Evolutionary conservation across 169 alveolate species (phyloP).

Genomic region (Sarcocystis neurona): DNA sequence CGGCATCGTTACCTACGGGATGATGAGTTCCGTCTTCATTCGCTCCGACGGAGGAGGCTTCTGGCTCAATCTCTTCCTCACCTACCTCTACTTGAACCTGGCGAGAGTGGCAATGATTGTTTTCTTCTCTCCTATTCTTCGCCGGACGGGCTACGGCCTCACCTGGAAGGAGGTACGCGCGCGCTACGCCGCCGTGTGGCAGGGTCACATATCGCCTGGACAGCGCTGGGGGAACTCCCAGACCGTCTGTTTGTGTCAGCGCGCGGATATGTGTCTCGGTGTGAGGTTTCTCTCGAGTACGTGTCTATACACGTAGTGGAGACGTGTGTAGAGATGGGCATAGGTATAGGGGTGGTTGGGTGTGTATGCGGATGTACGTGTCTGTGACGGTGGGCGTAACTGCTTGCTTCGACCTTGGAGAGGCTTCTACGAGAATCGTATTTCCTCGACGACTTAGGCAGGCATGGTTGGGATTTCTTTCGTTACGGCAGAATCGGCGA

Average conservation of each 20-base stretch:
- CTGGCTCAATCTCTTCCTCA: conserved; percentile 66
- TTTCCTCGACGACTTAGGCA: no score
- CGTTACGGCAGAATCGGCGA: no score
- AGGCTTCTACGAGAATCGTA: background rate
- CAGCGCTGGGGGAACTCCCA: background rate
- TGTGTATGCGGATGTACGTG: background rate
- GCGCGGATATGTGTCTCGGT: background rate
- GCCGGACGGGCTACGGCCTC: conserved; percentile 79
- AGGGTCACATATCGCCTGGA: no score
- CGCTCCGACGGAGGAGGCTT: conserved; percentile 49
- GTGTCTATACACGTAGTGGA: background rate
- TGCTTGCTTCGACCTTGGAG: background rate
- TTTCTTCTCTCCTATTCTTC: conserved; percentile 77
- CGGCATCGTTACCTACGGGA: conserved; percentile 84
- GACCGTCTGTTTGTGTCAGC: background rate
- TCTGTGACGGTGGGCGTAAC: background rate
- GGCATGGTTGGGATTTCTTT: no score
- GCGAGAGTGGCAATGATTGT: conserved; percentile 83
- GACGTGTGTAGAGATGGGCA: background rate
- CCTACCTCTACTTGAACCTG: conserved; percentile 73
- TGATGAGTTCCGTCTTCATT: conserved; percentile 75
- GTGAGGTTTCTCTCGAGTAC: background rate
- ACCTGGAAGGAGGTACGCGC: conserved; percentile 79
- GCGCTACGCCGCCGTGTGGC: background rate
- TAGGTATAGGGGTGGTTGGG: background rate